Base-by-base conservation (phyloP, 192 early-diverging fungal genomes). In the Blastocladiella britannica region DNA sequence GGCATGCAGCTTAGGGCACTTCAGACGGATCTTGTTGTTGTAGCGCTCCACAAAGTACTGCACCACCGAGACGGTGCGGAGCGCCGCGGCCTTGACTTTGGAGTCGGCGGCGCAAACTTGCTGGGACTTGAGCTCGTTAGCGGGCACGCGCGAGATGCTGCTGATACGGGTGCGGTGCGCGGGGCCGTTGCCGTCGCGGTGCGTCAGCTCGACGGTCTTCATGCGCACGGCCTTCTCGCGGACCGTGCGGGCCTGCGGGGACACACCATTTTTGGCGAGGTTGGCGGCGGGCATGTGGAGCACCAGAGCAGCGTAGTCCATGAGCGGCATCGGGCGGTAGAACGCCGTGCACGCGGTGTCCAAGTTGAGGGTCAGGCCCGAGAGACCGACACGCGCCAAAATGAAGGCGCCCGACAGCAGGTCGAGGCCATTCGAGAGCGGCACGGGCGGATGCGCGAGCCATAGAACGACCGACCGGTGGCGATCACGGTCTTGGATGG, bases 371-470 rank as follows among this genome's bases (percentile, higher is more conserved):
- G 79, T 74, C 65, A 87, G 77, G 51, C 67, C 69, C 65, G 86
- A 86, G n/a, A 62, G 29, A 25, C 83, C 72, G 5, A 90, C 88
- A 7, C 85, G 74, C 30, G 90, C 77, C 28, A 82, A 87, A 55
- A 92, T 88, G 60, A 89, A 91, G 63, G 86, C 89, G 18, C 93
- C 93, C 63, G 83, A 82, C 91, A 91, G 92, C 5, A 90, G 78
- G 72, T 92, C 87, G 24, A 82, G 75, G 18, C 91, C 89, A 53
- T 88, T 83, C 18, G 76, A 70, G 55, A 79, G 72, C 7, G 66
- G 22, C 15, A 68, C 2, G 71, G 64, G 24, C n/a, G 12, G 37
- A 9, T 27, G 28, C 26, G 18, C 18, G 15, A 15, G 18, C 12
- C 53, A 5, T n/a, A 54, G 23, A 28, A 26, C 3, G 12, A n/a